Conservation (phyloP, 75 land plant genomes). For the Pinus albicaulis region DNA sequence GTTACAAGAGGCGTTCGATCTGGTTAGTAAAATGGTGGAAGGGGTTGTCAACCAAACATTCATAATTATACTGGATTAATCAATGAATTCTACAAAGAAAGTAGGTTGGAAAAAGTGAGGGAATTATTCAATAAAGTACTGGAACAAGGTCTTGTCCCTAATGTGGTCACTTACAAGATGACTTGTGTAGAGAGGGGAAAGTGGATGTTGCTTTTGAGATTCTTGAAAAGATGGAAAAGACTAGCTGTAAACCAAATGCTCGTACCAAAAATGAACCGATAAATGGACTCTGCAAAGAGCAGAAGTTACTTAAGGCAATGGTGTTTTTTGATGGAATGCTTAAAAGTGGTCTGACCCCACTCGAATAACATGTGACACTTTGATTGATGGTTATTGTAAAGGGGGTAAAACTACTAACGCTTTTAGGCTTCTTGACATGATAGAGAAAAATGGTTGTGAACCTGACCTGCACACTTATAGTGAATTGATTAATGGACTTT, state of each 20-base stretch:
- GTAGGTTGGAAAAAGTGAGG: conserved; percentile 45
- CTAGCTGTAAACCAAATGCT: conserved; percentile 51
- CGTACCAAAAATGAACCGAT: conserved; percentile 66
- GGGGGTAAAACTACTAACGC: conserved; percentile 34
- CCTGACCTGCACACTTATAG: conserved; percentile 59
- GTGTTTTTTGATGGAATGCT: conserved; percentile 26
- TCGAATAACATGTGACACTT: conserved; percentile 34
- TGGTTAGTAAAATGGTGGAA: conserved; percentile 39
- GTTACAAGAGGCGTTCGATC: conserved; percentile 25
- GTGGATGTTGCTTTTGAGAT: conserved; percentile 44
- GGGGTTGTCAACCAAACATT: conserved; percentile 53
- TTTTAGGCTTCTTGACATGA: conserved; percentile 26
- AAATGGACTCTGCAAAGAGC: conserved; percentile 44
- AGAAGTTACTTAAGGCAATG: conserved; percentile 36
- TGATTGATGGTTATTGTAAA: conserved; percentile 48
- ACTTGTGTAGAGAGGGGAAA: conserved; percentile 41
- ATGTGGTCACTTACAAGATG: conserved; percentile 60
- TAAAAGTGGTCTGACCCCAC: conserved; percentile 24
- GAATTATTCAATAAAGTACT: conserved; percentile 28
- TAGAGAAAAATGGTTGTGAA: conserved; percentile 34
- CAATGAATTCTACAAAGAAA: conserved; percentile 23
- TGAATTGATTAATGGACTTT: conserved; percentile 38
- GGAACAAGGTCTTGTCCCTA: conserved; percentile 41
- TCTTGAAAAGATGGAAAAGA: conserved; percentile 43
- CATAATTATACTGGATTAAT: conserved; percentile 44